Evolutionary conservation across 163 green algal species (phyloP).

Genomic region (Scenedesmus sp.): DNA sequence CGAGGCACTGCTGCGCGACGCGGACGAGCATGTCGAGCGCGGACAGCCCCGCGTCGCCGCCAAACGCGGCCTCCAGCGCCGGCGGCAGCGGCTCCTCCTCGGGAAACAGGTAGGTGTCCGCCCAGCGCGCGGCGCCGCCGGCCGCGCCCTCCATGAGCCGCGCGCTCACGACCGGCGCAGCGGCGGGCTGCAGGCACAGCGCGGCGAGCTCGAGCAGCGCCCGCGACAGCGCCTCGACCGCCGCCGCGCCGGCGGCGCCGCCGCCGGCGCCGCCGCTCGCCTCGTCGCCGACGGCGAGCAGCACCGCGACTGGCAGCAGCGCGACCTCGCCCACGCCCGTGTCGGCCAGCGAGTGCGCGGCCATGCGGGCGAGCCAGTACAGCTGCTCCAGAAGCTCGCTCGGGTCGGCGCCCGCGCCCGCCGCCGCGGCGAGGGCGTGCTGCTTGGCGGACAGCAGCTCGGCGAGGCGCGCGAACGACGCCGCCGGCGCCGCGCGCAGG

Average conservation of each 20-base stretch:
- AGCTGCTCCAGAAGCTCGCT: conserved; percentile 71
- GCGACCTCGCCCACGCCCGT: conserved; percentile 63
- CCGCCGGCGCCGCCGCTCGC: conserved; percentile 11
- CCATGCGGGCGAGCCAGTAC: conserved; percentile 66
- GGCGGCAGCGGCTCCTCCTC: conserved; percentile 62
- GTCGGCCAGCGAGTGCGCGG: conserved; percentile 75
- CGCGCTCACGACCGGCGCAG: background rate
- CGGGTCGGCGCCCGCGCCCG: conserved; percentile 49
- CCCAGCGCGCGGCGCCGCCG: conserved; percentile 67
- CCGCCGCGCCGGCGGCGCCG: conserved; percentile 33
- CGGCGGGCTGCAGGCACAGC: conserved; percentile 47
- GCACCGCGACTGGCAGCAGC: conserved; percentile 37
- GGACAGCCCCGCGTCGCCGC: background rate
- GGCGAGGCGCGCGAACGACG: conserved; percentile 53
- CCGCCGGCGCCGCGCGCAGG: conserved; percentile 43
- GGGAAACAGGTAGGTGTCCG: conserved; percentile 81
- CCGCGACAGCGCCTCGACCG: conserved; percentile 37
- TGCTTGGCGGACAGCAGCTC: conserved; percentile 43
- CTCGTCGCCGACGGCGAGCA: conserved; percentile 38
- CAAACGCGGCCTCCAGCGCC: conserved; percentile 40
- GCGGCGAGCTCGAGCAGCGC: conserved; percentile 52
- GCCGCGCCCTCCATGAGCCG: conserved; percentile 70
- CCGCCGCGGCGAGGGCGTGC: conserved; percentile 46
- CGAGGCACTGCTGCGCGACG: conserved; percentile 58
- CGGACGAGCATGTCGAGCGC: conserved; percentile 61